Percentiles rank a stretch among this genome's conserved stretches.
Evolutionary conservation across 371 early-diverging fungal species (phyloP).

Genomic region (Haplosporangium sp.): DNA sequence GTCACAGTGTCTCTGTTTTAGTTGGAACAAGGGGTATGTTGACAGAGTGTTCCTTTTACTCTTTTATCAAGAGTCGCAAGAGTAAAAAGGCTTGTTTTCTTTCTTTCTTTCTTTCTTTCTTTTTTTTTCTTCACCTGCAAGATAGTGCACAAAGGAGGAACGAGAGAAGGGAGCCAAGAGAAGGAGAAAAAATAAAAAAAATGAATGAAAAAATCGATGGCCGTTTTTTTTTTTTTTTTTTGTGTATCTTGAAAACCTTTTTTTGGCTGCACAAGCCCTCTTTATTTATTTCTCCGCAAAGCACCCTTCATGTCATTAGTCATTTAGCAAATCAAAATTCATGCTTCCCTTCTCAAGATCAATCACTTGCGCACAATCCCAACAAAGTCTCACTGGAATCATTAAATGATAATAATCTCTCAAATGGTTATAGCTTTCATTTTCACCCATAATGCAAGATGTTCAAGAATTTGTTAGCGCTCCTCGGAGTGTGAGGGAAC

Average conservation of each 20-base stretch:
- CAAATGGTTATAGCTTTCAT: no score
- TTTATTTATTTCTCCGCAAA: conserved; percentile 5
- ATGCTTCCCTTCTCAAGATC: no score
- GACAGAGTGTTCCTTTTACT: not conserved
- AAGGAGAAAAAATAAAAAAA: no score
- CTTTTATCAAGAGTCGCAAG: not conserved
- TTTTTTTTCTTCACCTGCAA: not conserved
- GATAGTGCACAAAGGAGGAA: not conserved
- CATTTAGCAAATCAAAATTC: not conserved
- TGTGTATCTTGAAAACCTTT: not conserved
- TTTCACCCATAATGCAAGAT: no score
- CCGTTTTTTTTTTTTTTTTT: not conserved
- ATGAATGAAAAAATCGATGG: no score
- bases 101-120: not conserved
- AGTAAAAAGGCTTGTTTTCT: no score
- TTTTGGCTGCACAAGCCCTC: no score
- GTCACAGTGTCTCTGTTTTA: not conserved
- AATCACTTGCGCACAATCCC: no score
- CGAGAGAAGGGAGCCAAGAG: not conserved
- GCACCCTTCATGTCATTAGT: not conserved
- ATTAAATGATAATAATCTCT: no score
- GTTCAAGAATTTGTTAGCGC: no score
- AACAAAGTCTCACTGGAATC: no score
- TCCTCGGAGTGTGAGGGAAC: no score
- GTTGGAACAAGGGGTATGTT: not conserved